Evolutionary conservation across 179 eudicot genomes (phyloP), one percentile per base, ranked within the genome.

Genomic region (Pouteria campechiana): DNA sequence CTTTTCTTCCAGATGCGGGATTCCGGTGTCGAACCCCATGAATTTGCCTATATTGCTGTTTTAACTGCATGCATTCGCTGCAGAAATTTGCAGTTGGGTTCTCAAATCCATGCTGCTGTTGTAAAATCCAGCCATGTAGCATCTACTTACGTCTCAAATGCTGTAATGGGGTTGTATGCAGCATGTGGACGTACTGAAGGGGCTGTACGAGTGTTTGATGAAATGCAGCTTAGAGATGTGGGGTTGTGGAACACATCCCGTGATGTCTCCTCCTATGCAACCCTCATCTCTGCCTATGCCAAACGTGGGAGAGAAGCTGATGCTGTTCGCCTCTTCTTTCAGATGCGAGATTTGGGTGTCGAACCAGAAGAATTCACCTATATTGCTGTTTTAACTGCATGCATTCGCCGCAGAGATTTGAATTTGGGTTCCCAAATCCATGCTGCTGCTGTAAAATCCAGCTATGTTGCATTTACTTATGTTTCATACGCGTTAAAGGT

Each of bases 181-280:
- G 72, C 70, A 15, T 65, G 77, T 60, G 75, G 71, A 44, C 46
- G 58, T 51, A 67, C 74, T 29, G 71, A 70, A 44, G 30, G 37
- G 46, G 93, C 55, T 17, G 23, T 73, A 17, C 37, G 49, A 10
- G 0, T 85, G 83, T 85, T 89, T 33, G 79, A 72, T 60, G 68
- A 74, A 66, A 79, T 85, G 79, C 67, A 70, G 28, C 39, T 39
- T 6, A 63, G 89, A 60, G 86, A 85, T 64, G 50, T 74, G 57
- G 74, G 63, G 1, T 71, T 95, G 3, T 85, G 95, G 95, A 89
- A 89, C 61, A 85, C 95, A n/a, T n/a, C n/a, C n/a, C n/a, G n/a
- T n/a, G 82, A 84, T 66, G 93, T 88, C 32, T 87, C 81, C 5
- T 70, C 92, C 0, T 84, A 49, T 30, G 71, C 78, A 4, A 48